Percentiles rank a stretch among this genome's conserved stretches.
phyloP scores from a whole-genome alignment of 768 basidiomycete genomes.

The Lyophyllum shimeji region DNA sequence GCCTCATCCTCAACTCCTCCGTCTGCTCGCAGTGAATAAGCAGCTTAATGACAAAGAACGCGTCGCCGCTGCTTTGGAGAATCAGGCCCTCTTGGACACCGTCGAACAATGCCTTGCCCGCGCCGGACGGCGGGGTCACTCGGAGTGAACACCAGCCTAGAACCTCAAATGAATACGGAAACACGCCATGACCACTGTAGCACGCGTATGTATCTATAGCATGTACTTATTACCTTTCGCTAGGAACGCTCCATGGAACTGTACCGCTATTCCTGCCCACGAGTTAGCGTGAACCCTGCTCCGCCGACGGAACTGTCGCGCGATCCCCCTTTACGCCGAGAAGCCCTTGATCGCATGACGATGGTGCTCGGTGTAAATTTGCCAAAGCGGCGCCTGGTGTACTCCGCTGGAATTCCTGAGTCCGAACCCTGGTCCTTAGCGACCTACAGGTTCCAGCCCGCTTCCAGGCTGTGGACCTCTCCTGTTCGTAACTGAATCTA shows the following conservation, averaged over 20 bases:
- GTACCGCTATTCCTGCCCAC: background rate
- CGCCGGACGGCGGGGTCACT: constrained; percentile 29
- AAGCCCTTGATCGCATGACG: background rate
- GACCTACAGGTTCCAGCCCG: background rate
- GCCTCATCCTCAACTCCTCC: background rate
- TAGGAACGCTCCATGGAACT: background rate
- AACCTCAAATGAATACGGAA: background rate
- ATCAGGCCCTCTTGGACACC: constrained; percentile 79
- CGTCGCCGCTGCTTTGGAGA: constrained; percentile 96
- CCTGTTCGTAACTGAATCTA: background rate
- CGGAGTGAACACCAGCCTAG: constrained; percentile 12
- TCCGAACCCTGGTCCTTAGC: background rate
- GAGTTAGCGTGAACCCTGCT: background rate
- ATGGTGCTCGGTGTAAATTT: background rate
- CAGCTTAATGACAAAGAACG: constrained; percentile 99
- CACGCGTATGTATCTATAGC: constrained; percentile 19
- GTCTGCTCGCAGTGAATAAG: constrained; percentile 75
- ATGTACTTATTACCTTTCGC: constrained; percentile 10
- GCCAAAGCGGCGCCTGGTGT: background rate
- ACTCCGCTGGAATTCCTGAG: background rate
- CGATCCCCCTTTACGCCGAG: background rate
- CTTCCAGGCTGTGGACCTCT: background rate
- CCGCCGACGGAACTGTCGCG: background rate
- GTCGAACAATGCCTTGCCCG: constrained; percentile 67
- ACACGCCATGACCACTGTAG: background rate